Evolutionary conservation across 1,284 basidiomycete species (phyloP).

Genomic region (Ceratobasidium sp.): DNA sequence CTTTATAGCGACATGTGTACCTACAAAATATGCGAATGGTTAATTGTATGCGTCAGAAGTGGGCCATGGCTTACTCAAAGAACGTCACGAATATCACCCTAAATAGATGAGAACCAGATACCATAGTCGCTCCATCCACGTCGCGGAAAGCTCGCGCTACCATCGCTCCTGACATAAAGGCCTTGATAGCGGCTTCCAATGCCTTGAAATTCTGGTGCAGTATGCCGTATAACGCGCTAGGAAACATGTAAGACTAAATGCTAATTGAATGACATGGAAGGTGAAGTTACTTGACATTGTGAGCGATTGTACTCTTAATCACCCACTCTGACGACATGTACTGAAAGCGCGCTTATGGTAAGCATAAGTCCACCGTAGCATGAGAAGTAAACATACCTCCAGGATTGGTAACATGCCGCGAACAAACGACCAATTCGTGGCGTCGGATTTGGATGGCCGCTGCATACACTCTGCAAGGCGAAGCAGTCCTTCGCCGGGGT

Average conservation of each 20-base stretch:
- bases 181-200: constrained; percentile 61
- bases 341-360: not conserved
- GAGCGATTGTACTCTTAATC: constrained; percentile 20
- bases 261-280: not conserved
- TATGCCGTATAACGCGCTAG: constrained; percentile 67
- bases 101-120: constrained; percentile 63
- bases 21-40: constrained; percentile 58
- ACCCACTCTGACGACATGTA: constrained; percentile 42
- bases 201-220: constrained; percentile 67
- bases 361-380: not conserved
- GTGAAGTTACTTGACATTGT: constrained; percentile 31
- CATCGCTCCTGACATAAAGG: constrained; percentile 63
- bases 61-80: constrained; percentile 63
- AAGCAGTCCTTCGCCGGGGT: constrained; percentile 1
- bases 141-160: constrained; percentile 62
- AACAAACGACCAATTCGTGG: constrained; percentile 29
- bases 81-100: constrained; percentile 65
- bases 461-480: constrained; percentile 30
- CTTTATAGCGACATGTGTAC: constrained; percentile 73
- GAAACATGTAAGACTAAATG: not conserved
- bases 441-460: not conserved
- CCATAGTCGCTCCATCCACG: constrained; percentile 48
- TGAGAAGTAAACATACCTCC: constrained; percentile 2
- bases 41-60: not conserved
- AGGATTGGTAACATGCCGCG: constrained; percentile 29